Evolutionary conservation across 2,329 filamentous ascomycete genomes (phyloP).

Genomic region (Metarhizium album): DNA sequence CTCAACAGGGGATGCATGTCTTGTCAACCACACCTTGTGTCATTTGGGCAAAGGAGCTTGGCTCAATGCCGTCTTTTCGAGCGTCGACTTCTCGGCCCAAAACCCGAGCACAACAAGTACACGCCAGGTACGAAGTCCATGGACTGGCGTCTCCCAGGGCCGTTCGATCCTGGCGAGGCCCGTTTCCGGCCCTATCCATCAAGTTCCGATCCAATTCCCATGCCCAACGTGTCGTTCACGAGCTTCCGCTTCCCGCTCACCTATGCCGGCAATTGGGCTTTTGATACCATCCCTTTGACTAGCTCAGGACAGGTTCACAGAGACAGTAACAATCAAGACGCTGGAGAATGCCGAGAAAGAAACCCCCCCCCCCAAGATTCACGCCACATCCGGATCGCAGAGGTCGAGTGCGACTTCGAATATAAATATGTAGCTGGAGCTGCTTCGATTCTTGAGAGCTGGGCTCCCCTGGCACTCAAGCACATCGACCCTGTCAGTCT

Average conservation of each 20-base stretch:
- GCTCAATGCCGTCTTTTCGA: not conserved
- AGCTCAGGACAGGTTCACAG: constrained; percentile 4
- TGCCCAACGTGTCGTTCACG: not conserved
- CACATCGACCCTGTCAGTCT: no score
- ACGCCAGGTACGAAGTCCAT: not conserved
- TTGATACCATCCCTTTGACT: constrained; percentile 1
- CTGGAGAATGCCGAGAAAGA: constrained; percentile 6
- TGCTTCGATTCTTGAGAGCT: not conserved
- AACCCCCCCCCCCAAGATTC: constrained; percentile 1
- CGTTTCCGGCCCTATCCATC: no score
- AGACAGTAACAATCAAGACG: constrained; percentile 3
- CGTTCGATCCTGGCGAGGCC: not conserved
- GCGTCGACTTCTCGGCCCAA: not conserved
- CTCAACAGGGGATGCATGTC: not conserved
- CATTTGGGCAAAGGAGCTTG: not conserved
- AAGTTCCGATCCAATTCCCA: not conserved
- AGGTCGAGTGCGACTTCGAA: constrained; percentile 1
- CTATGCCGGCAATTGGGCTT: constrained; percentile 2
- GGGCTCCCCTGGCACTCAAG: not conserved
- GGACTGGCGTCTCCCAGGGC: no score
- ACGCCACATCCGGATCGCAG: not conserved
- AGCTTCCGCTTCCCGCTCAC: not conserved
- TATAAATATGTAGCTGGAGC: not conserved
- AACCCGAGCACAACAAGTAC: not conserved
- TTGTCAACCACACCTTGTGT: not conserved